phyloP scores from a whole-genome alignment of 345 rosid species.

The Ailanthus altissimus region DNA sequence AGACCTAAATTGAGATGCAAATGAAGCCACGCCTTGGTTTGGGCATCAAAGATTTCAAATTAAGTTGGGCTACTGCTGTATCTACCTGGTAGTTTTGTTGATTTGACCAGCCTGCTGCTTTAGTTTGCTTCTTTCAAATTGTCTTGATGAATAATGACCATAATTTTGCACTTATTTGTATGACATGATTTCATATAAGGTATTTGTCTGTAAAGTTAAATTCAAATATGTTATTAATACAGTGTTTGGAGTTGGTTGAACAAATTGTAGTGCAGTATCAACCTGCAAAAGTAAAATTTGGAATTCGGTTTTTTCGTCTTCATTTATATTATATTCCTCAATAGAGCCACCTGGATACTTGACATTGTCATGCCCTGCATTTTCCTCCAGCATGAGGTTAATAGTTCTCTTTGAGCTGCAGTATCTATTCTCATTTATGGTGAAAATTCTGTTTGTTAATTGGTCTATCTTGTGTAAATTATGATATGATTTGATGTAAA shows the following conservation, averaged over 20 bases:
- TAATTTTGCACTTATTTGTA: neutral
- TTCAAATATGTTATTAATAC: neutral
- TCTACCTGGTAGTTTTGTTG: neutral
- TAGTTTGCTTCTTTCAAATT: neutral
- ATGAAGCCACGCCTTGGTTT: neutral
- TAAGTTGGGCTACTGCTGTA: constrained; percentile 5
- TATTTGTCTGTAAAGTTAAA: neutral
- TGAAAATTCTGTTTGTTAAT: too few species aligned
- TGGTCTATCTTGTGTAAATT: neutral
- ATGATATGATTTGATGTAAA: neutral
- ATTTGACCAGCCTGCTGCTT: neutral
- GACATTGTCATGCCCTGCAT: neutral
- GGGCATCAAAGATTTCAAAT: neutral
- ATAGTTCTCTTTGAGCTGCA: neutral
- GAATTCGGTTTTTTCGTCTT: neutral
- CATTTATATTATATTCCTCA: neutral
- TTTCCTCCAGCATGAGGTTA: neutral
- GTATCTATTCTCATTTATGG: neutral
- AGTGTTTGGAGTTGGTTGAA: neutral
- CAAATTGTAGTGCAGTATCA: neutral
- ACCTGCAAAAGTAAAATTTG: neutral
- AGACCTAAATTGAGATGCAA: neutral
- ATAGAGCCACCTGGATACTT: neutral
- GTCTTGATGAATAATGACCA: neutral
- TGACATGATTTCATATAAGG: neutral